Evolutionary conservation across 2,329 filamentous ascomycete species (phyloP).

Genomic region (Colletotrichum sp.): DNA sequence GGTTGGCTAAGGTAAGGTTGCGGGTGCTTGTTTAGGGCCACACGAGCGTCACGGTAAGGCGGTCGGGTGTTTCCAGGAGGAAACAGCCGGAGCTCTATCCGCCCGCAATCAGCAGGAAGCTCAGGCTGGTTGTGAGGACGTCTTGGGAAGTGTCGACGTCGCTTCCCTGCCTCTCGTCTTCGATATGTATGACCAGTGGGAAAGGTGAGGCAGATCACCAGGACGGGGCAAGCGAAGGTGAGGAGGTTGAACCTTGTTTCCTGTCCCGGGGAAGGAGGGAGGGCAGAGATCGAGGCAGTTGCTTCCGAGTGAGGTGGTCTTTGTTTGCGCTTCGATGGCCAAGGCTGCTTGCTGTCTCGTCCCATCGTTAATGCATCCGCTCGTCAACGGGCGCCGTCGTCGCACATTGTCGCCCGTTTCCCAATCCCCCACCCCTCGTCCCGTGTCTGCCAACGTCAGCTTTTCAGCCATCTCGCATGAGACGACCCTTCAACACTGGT

Average conservation of each 20-base stretch:
- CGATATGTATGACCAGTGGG: neutral
- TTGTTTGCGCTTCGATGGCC: neutral
- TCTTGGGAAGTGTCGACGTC: neutral
- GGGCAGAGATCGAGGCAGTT: neutral
- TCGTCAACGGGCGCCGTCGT: conserved; percentile 3
- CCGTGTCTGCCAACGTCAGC: conserved; percentile 11
- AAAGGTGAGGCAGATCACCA: neutral
- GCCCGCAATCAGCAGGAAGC: neutral
- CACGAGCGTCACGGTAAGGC: neutral
- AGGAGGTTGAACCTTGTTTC: neutral
- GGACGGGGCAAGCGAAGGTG: neutral
- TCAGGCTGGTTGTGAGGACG: neutral
- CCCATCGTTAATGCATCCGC: neutral
- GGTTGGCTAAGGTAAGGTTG: neutral
- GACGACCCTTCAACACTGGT: neutral
- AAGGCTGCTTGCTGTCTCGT: neutral
- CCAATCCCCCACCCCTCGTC: neutral
- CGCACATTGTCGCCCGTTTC: neutral
- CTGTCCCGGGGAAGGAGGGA: neutral
- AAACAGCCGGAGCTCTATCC: neutral
- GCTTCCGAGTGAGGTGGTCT: neutral
- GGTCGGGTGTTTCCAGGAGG: neutral
- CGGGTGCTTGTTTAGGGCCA: neutral
- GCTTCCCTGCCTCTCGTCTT: neutral
- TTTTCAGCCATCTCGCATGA: neutral